Base-by-base conservation (phyloP, 306 rosid genomes). In the Adenanthera pavonina region DNA sequence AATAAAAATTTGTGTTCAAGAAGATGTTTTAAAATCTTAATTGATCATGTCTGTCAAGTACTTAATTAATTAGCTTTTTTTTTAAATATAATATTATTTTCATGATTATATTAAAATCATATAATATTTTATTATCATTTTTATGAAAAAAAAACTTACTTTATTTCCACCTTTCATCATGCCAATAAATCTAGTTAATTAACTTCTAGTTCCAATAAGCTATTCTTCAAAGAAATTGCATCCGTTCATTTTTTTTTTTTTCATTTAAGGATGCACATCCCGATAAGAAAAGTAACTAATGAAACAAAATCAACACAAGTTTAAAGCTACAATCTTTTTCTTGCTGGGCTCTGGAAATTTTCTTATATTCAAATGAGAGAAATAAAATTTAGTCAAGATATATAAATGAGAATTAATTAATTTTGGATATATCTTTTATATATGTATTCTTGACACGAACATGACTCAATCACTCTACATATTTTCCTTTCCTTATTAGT, bases 401-500 rank as follows among this genome's bases (percentile, higher is more conserved):
- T n/a, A n/a, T n/a, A 43, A 43, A 5, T 54, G 60, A 54, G 30
- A 54, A 54, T 5, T 6, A 5, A 33, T 34, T 40, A 3, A 33
- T 33, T 61, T 13, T 13, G 34, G 13, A 61, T 5, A 12, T 25
- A 60, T 60, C 15, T 60, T 12, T 25, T 60, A 25, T 20, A 15
- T 59, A 59, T 60, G 16, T 60, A 60, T 61, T 61, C 9, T 61
- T 33, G 83, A 81, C 54, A 86, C 60, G n/a, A 72, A 44, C 80
- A 85, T 70, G 80, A 83, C 78, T 72, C 19, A 47, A 40, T 76
- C 6, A 67, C 71, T 14, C 19, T 20, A 20, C 59, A 19, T 8
- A 60, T 19, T 76, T 76, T 35, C 62, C 80, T 72, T 47, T 70
- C 47, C 14, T 3, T 20, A 25, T 59, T n/a, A 35, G 78, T 44